phyloP scores from a whole-genome alignment of 768 basidiomycete genomes.

The Pleurotus sapidus region DNA sequence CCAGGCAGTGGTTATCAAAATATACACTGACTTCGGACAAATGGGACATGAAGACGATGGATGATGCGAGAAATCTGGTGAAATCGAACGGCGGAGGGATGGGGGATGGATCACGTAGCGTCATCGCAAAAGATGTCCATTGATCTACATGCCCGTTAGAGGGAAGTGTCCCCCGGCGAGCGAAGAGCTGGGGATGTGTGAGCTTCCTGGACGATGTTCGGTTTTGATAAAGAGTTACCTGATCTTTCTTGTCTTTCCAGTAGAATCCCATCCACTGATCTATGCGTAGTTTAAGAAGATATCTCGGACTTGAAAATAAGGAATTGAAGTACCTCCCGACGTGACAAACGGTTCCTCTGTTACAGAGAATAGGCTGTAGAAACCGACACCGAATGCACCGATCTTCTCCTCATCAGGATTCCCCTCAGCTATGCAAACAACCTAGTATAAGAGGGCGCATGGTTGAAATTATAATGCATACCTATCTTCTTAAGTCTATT shows the following conservation, averaged over 20 bases:
- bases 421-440: conserved; percentile 62
- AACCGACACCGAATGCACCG: conserved; percentile 90
- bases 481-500: conserved; percentile 86
- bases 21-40: conserved; percentile 76
- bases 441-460: not conserved
- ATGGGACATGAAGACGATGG: conserved; percentile 89
- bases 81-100: conserved; percentile 87
- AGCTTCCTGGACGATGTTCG: conserved; percentile 4
- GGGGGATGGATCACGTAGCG: conserved; percentile 73
- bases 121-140: conserved; percentile 94
- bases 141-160: conserved; percentile 25
- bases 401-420: conserved; percentile 96
- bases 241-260: conserved; percentile 93
- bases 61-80: conserved; percentile 84
- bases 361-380: conserved; percentile 69
- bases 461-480: conserved; percentile 22
- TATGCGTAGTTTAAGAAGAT: conserved; percentile 21
- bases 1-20: conserved; percentile 75
- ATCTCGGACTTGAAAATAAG: conserved; percentile 17
- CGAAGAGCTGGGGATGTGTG: conserved; percentile 57
- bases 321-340: conserved; percentile 56
- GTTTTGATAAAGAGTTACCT: conserved; percentile 39
- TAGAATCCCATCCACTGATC: conserved; percentile 95
- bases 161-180: conserved; percentile 70
- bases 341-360: conserved; percentile 83